Conservation (phyloP, 208 protist species). For the Crithidia thermophila region DNA sequence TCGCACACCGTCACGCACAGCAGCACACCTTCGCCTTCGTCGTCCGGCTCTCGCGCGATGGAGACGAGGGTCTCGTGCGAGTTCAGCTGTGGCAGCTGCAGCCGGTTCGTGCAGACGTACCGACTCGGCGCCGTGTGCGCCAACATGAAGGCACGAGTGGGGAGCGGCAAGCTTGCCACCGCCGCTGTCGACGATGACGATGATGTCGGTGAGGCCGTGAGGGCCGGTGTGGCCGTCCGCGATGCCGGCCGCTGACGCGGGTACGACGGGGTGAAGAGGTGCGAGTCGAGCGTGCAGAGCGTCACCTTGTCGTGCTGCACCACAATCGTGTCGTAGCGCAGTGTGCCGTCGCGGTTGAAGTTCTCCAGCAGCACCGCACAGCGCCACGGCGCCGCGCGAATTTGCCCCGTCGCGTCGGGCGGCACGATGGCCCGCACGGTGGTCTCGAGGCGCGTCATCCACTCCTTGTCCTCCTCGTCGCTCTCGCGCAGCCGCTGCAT, state of each 20-base stretch:
- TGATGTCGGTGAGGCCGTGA: not conserved
- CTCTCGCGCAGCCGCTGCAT: slow-evolving; percentile 20
- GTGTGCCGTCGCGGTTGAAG: not conserved
- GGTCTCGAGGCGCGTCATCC: slow-evolving; percentile 24
- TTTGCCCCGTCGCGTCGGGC: slow-evolving; percentile 2
- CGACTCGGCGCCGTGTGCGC: slow-evolving; percentile 19
- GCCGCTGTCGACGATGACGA: not conserved
- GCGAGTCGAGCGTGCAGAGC: slow-evolving; percentile 22
- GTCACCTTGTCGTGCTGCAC: slow-evolving; percentile 23
- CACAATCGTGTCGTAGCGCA: slow-evolving; percentile 27
- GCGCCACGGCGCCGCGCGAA: slow-evolving; percentile 10
- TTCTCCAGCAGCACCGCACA: slow-evolving; percentile 24
- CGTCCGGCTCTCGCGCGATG: slow-evolving; percentile 22
- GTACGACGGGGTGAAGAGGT: slow-evolving; percentile 18
- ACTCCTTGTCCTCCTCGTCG: slow-evolving; percentile 21
- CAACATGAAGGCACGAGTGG: not conserved
- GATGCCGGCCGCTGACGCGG: not conserved
- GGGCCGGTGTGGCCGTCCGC: too few species aligned
- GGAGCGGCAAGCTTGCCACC: too few species aligned
- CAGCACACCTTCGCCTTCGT: slow-evolving; percentile 21
- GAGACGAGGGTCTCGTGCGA: slow-evolving; percentile 23
- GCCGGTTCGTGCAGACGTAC: slow-evolving; percentile 23
- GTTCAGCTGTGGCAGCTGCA: slow-evolving; percentile 15
- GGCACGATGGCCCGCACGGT: slow-evolving; percentile 27
- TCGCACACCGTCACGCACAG: slow-evolving; percentile 28